phyloP scores from a whole-genome alignment of 2,329 filamentous ascomycete genomes.

The Pseudocercospora musae region DNA sequence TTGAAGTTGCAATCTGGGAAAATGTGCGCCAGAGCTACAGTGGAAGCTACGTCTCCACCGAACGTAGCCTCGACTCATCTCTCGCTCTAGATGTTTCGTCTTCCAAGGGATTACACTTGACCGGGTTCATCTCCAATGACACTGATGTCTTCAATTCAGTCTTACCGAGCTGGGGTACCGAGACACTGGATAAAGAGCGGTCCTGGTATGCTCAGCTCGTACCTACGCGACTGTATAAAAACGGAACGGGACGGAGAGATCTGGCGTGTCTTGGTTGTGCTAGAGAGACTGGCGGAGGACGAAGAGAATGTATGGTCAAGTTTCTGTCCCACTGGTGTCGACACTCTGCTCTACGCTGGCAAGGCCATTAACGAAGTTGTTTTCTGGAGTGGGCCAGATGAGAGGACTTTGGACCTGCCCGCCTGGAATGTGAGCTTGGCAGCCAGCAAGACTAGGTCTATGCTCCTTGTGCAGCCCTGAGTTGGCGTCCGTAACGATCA shows the following conservation, averaged over 20 bases:
- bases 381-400: constrained; percentile 25
- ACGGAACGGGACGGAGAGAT: constrained; percentile 26
- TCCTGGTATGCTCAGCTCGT: constrained; percentile 27
- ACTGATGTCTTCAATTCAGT: constrained; percentile 23
- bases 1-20: constrained; percentile 32
- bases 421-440: constrained; percentile 25
- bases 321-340: constrained; percentile 28
- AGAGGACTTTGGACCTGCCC: constrained; percentile 25
- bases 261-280: constrained; percentile 25
- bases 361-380: constrained; percentile 30
- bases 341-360: constrained; percentile 26
- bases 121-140: constrained; percentile 26
- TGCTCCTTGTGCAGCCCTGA: neutral
- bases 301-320: constrained; percentile 19
- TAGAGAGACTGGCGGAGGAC: constrained; percentile 11
- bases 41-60: constrained; percentile 16
- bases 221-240: constrained; percentile 30
- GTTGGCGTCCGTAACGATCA: neutral
- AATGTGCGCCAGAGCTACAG: constrained; percentile 17
- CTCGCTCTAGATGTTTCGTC: constrained; percentile 19
- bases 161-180: neutral
- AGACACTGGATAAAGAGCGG: neutral
- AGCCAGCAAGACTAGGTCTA: neutral
- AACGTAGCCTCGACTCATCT: constrained; percentile 24
- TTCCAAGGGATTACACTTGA: constrained; percentile 23